These are phyloP conservation scores for Wickerhamiella australiensis DNA, from an alignment of 805 yeast species.

Conservation along the genomic window DNA sequence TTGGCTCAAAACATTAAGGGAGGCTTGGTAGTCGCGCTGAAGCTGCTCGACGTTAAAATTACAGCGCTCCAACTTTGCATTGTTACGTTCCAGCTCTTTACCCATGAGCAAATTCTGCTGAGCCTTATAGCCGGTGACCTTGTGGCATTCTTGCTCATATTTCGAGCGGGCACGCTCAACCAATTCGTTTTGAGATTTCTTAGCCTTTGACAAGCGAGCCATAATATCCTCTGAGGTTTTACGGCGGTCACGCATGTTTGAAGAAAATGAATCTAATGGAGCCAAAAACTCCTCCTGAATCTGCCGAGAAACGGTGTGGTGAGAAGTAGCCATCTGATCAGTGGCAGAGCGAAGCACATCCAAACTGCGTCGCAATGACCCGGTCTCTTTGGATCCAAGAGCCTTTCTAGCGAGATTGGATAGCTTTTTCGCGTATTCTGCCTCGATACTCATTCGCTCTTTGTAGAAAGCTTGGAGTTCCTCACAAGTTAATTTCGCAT, in stretches of 20 bases:
- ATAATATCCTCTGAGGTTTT: slow-evolving; percentile 48
- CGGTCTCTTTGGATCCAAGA: slow-evolving; percentile 48
- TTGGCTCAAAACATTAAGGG: slow-evolving; percentile 42
- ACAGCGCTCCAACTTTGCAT: slow-evolving; percentile 42
- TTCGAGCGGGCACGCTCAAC: slow-evolving; percentile 32
- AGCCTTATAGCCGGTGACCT: slow-evolving; percentile 46
- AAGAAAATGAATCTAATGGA: slow-evolving; percentile 43
- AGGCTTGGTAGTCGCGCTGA: slow-evolving; percentile 47
- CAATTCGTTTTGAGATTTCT: slow-evolving; percentile 27
- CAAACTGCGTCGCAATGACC: slow-evolving; percentile 46
- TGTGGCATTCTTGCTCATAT: slow-evolving; percentile 47
- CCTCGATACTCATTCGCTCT: slow-evolving; percentile 51
- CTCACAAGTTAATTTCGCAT: slow-evolving; percentile 47
- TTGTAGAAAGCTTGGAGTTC: slow-evolving; percentile 39
- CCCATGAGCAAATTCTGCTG: slow-evolving; percentile 61
- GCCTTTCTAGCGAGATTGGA: slow-evolving; percentile 38
- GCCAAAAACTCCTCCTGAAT: slow-evolving; percentile 39
- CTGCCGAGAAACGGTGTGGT: slow-evolving; percentile 40
- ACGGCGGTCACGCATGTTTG: slow-evolving; percentile 40
- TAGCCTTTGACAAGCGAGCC: slow-evolving; percentile 41
- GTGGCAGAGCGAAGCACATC: slow-evolving; percentile 50
- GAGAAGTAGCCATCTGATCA: slow-evolving; percentile 45
- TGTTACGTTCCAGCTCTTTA: slow-evolving; percentile 51
- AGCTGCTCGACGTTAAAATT: slow-evolving; percentile 33
- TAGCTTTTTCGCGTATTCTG: slow-evolving; percentile 53